phyloP scores from a whole-genome alignment of 768 basidiomycete genomes.

The Lentinula sp. region DNA sequence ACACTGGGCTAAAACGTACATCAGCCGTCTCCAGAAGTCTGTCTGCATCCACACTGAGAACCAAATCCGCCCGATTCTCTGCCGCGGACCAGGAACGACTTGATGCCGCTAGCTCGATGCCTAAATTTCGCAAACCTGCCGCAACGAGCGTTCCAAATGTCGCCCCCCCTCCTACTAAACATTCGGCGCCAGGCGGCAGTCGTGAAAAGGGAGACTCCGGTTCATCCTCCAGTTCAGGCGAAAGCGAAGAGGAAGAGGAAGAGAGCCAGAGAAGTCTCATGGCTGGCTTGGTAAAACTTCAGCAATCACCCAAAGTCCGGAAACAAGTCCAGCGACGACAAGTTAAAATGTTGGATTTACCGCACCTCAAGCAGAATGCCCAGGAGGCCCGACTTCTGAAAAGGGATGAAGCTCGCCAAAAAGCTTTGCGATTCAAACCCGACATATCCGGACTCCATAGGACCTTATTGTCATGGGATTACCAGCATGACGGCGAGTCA shows the following conservation, averaged over 20 bases:
- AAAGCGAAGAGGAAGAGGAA: constrained; percentile 46
- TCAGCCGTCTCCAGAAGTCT: not conserved
- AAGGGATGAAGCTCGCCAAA: constrained; percentile 57
- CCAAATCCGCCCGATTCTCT: constrained; percentile 15
- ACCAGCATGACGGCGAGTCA: constrained; percentile 55
- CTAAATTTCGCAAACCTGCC: constrained; percentile 31
- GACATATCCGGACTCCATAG: constrained; percentile 77
- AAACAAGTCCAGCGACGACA: constrained; percentile 55
- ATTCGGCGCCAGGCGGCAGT: constrained; percentile 2
- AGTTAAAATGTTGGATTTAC: constrained; percentile 57
- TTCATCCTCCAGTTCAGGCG: constrained; percentile 35
- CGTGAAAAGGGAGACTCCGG: constrained; percentile 26
- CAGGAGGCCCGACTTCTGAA: constrained; percentile 45
- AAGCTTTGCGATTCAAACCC: constrained; percentile 70
- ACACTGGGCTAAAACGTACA: not conserved
- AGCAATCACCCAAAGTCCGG: constrained; percentile 54
- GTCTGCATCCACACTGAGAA: not conserved
- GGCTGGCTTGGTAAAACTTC: constrained; percentile 50
- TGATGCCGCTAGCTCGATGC: constrained; percentile 26
- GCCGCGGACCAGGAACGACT: constrained; percentile 28
- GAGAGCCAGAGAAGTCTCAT: constrained; percentile 39
- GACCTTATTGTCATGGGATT: constrained; percentile 81
- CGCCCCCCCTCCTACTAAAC: constrained; percentile 9
- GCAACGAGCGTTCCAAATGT: constrained; percentile 16
- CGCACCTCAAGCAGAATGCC: constrained; percentile 33